Conservation (phyloP, 805 yeast genomes). For the Metschnikowia bowlesiae region DNA sequence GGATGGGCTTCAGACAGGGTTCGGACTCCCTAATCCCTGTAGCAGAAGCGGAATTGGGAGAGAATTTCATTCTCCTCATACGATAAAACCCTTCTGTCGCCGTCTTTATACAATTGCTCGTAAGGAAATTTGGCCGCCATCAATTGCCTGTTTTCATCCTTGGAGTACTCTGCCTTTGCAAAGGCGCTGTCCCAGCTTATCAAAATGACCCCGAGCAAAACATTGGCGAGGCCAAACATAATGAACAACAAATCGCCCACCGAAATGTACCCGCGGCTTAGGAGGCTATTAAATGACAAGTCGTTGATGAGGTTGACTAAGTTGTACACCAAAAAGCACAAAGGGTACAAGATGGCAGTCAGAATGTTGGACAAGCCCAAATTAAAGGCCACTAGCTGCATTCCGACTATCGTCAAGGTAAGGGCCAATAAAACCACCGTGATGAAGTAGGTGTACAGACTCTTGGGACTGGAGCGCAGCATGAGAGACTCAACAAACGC, state of each 20-base stretch:
- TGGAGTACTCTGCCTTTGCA: not conserved
- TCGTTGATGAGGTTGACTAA: constrained; percentile 50
- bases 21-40: not conserved
- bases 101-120: constrained; percentile 9
- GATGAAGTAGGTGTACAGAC: constrained; percentile 30
- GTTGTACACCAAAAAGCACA: constrained; percentile 81
- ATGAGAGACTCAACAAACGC: constrained; percentile 47
- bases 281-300: constrained; percentile 56
- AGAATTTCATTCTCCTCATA: constrained; percentile 16
- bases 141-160: constrained; percentile 8
- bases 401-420: constrained; percentile 60
- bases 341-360: constrained; percentile 76
- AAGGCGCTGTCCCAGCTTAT: constrained; percentile 52
- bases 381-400: constrained; percentile 71
- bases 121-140: constrained; percentile 17
- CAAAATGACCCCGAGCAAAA: constrained; percentile 63
- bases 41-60: constrained; percentile 6
- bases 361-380: constrained; percentile 65
- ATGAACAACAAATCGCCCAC: constrained; percentile 49
- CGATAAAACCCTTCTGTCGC: constrained; percentile 8
- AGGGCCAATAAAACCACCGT: constrained; percentile 43
- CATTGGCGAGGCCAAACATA: constrained; percentile 44
- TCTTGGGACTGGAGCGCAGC: constrained; percentile 18
- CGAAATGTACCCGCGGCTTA: constrained; percentile 37
- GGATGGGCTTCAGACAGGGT: not conserved